These are phyloP conservation scores for Gloeophyllum trabeum DNA, from an alignment of 768 basidiomycete genomes.

Conservation along the genomic window DNA sequence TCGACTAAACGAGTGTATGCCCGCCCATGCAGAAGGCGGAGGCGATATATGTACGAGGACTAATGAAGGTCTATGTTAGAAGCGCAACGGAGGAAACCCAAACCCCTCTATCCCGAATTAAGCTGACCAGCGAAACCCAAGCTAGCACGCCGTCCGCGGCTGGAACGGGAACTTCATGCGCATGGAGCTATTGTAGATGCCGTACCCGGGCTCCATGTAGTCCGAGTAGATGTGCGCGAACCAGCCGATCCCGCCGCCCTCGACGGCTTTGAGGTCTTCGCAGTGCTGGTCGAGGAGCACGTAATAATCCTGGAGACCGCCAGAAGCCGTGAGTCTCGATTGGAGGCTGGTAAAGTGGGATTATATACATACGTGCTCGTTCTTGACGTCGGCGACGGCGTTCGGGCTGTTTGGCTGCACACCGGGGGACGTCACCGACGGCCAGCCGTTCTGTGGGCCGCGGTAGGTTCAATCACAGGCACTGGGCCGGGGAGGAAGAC, in stretches of 20 bases:
- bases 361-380: slow-evolving; percentile 45
- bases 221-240: slow-evolving; percentile 77
- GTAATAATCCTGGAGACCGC: slow-evolving; percentile 40
- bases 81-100: no score
- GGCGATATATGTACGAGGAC: no score
- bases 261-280: slow-evolving; percentile 42
- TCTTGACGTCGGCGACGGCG: slow-evolving; percentile 51
- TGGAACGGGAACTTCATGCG: neutral
- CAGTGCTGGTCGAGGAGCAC: slow-evolving; percentile 54
- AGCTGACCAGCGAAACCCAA: no score
- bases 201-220: slow-evolving; percentile 55
- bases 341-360: neutral
- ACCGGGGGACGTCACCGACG: slow-evolving; percentile 45
- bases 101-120: no score
- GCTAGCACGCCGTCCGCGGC: neutral
- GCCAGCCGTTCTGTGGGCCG: slow-evolving; percentile 59
- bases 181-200: slow-evolving; percentile 34
- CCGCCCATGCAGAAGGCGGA: no score
- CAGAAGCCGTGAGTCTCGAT: neutral
- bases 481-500: neutral
- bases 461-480: neutral
- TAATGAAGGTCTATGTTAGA: no score
- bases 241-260: slow-evolving; percentile 65
- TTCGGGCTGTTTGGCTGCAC: slow-evolving; percentile 55
- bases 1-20: no score